phyloP scores from a whole-genome alignment of 306 rosid genomes.

The Amphicarpaea edgeworthii region DNA sequence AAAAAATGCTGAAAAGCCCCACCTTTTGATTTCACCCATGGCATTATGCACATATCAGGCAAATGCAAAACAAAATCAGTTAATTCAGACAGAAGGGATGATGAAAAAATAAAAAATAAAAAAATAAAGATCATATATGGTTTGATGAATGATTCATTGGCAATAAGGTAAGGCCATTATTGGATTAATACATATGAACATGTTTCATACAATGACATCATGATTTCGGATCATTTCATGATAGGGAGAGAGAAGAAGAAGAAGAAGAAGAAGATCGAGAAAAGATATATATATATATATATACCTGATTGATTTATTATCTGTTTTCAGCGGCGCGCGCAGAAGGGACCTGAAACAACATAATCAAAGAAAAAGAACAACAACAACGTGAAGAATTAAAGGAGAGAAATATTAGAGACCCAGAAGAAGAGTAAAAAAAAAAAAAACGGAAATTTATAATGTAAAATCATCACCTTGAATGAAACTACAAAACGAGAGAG shows the following conservation, averaged over 20 bases:
- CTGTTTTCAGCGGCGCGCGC: not conserved
- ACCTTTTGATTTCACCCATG: slow-evolving; percentile 2
- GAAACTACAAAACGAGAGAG: slow-evolving; percentile 21
- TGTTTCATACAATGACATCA: slow-evolving; percentile 14
- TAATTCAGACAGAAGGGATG: not conserved
- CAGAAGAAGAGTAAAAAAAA: not conserved
- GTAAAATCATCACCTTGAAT: not conserved
- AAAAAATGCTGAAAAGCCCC: slow-evolving; percentile 20
- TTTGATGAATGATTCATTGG: not conserved
- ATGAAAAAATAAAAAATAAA: not conserved
- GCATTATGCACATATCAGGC: not conserved
- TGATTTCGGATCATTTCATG: slow-evolving; percentile 13
- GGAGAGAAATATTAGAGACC: not conserved
- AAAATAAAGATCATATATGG: not conserved
- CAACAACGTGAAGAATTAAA: not conserved
- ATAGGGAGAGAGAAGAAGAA: not conserved
- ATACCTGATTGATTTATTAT: slow-evolving; percentile 45
- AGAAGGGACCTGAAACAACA: slow-evolving; percentile 21
- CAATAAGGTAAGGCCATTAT: slow-evolving; percentile 9
- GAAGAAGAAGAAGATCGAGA: slow-evolving; percentile 40
- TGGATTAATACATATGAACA: not conserved
- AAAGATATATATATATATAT: no score
- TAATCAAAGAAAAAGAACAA: not conserved
- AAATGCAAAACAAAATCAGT: not conserved
- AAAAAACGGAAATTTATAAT: not conserved